A percentile compares a stretch with the other conserved stretches of the same genome.
Conservation (phyloP, 2,329 filamentous ascomycete genomes). For the Ophiosphaerella narmari region DNA sequence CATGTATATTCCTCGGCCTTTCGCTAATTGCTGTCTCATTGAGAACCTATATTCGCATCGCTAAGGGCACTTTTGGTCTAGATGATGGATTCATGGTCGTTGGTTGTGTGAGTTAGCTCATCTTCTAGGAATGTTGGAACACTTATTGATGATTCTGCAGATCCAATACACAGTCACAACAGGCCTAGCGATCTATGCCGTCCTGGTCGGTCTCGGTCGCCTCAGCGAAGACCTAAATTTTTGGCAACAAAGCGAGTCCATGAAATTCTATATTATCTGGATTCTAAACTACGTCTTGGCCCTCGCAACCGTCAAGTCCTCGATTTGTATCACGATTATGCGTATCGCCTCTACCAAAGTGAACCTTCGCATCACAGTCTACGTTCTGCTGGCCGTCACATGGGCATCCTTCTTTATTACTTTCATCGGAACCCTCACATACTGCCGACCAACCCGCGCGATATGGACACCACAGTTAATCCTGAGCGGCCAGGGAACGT, state of each 20-base stretch:
- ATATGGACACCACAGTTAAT: conserved; percentile 20
- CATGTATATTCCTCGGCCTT: conserved; percentile 18
- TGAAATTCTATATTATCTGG: conserved; percentile 34
- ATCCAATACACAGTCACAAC: conserved; percentile 16
- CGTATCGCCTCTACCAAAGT: conserved; percentile 26
- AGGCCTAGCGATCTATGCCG: conserved; percentile 19
- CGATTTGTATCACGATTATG: conserved; percentile 29
- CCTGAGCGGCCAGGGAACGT: conserved; percentile 15
- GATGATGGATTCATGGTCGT: conserved; percentile 23
- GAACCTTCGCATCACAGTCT: conserved; percentile 19
- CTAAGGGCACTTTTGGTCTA: conserved; percentile 18
- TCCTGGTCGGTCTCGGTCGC: conserved; percentile 24
- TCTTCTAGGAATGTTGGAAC: too few species aligned
- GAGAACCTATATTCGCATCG: conserved; percentile 19
- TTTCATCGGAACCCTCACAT: conserved; percentile 23
- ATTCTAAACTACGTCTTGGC: conserved; percentile 28
- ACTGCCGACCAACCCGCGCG: conserved; percentile 20
- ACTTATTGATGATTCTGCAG: conserved; percentile 5
- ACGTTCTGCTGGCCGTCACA: conserved; percentile 18
- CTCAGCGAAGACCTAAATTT: conserved; percentile 19
- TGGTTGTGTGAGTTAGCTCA: conserved; percentile 13
- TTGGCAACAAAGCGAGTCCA: conserved; percentile 22
- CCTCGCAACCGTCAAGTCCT: conserved; percentile 29
- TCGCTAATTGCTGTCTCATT: conserved; percentile 20
- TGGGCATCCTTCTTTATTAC: conserved; percentile 29